Evolutionary conservation across 176 grass and related monocot species (phyloP).

Genomic region (Pontederia crassipes): DNA sequence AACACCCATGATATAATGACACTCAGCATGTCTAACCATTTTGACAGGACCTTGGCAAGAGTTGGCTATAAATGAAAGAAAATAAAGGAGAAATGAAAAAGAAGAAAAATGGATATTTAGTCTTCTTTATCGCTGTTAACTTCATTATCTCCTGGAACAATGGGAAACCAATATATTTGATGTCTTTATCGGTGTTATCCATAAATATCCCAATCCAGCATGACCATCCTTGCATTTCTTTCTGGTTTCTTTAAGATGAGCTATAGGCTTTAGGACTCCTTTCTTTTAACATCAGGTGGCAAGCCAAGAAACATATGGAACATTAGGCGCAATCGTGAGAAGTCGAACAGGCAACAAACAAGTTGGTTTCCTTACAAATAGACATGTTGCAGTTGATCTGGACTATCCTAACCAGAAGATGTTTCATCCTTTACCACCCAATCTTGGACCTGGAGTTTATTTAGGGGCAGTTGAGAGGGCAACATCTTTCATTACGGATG

Average conservation of each 20-base stretch:
- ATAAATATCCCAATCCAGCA: too few relatives aligned
- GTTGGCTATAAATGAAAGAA: too few relatives aligned
- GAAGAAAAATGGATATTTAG: too few relatives aligned
- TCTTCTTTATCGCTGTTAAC: too few relatives aligned
- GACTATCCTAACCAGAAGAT: constrained; percentile 99
- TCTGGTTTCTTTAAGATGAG: neutral
- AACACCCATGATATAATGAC: too few relatives aligned
- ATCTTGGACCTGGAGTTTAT: constrained; percentile 98
- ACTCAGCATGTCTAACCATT: too few relatives aligned
- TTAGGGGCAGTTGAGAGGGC: constrained; percentile 95
- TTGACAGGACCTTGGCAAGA: too few relatives aligned
- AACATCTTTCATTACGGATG: constrained; percentile 94
- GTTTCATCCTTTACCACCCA: constrained; percentile 94
- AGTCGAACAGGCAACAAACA: constrained; percentile 81
- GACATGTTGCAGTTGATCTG: constrained; percentile 92
- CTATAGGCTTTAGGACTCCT: constrained; percentile 17
- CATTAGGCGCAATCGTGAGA: constrained; percentile 89
- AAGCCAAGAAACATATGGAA: constrained; percentile 96
- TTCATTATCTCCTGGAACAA: too few relatives aligned
- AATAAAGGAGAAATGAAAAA: too few relatives aligned
- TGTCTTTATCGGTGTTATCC: too few relatives aligned
- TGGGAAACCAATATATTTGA: too few relatives aligned
- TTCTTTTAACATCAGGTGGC: constrained; percentile 47
- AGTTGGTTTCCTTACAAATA: constrained; percentile 91
- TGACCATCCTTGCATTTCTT: too few relatives aligned